Evolutionary conservation across 2,329 filamentous ascomycete genomes (phyloP), one percentile per base, ranked within the genome.

Genomic region (Lasiodiplodia theobromae): DNA sequence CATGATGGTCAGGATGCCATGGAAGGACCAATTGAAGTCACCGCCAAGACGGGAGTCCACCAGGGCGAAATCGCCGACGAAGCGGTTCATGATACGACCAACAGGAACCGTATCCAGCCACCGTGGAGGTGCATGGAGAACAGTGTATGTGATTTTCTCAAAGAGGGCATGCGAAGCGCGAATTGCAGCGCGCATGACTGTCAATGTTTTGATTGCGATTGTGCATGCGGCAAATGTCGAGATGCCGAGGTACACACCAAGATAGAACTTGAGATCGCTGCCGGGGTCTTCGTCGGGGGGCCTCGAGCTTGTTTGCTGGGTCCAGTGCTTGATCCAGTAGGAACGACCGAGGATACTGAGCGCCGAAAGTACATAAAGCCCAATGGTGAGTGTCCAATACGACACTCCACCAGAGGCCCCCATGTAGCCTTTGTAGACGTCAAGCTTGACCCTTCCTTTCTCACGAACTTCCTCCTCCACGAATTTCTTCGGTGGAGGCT

Each of bases 401-500:
- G 91, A 80, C 8, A 92, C 83, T 8, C 88, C 88, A 4, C 92
- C 92, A 0, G 92, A 92, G 7, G 93, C 91, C 70, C 83, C 84
- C 72, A 96, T 86, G 74, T 96, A 97, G 21, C 91, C 89, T 66
- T 84, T 83, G 81, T 95, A 97, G 6, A 96, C 91, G 18, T 85
- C 86, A 91, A 92, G 95, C 1, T 92, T 87, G 1, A 97, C 93
- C 68, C 91, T 92, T 47, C 90, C 84, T 3, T 92, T 88, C 0
- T 92, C 92, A 66, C 89, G 86, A 74, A 92, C 90, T 77, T 89
- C 87, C 14, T 49, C 62, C 18, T 52, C 18, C 5, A 65, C 40
- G 62, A 65, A 40, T 11, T 65, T 65, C 75, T 87, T 86, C 74
- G 69, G 84, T 77, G 79, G 85, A 78, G 69, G 79, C 0, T 77